Percentiles rank a stretch among this genome's conserved stretches.
Conservation (phyloP, 495 filamentous ascomycete species). For the Hypoxylon trugodes region DNA sequence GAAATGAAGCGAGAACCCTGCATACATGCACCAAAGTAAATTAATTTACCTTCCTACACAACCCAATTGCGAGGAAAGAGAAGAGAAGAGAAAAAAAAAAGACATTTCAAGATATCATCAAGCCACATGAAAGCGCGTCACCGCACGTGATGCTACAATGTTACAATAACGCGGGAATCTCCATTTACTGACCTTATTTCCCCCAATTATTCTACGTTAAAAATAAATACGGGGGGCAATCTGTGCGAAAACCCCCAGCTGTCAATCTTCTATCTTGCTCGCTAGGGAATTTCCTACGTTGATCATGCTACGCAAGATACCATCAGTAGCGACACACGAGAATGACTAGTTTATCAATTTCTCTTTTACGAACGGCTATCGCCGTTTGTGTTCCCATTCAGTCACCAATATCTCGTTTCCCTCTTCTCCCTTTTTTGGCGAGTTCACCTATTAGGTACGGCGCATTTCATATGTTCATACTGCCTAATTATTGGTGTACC, state of each 20-base stretch:
- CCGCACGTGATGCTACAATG: constrained; percentile 31
- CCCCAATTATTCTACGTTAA: constrained; percentile 27
- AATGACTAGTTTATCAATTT: constrained; percentile 24
- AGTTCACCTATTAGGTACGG: not conserved
- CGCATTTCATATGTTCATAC: not conserved
- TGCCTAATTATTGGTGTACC: not conserved
- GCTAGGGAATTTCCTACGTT: constrained; percentile 33
- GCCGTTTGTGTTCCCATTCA: not conserved
- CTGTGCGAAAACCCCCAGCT: constrained; percentile 29
- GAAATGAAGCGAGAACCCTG: no score
- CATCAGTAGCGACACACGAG: constrained; percentile 10
- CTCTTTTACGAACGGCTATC: not conserved
- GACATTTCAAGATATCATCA: constrained; percentile 16
- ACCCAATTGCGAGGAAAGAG: not conserved
- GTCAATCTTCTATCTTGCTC: constrained; percentile 31
- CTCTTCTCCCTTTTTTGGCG: not conserved
- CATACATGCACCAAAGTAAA: no score
- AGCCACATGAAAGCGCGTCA: constrained; percentile 37
- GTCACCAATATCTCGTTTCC: not conserved
- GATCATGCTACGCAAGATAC: constrained; percentile 36
- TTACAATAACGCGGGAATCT: constrained; percentile 31
- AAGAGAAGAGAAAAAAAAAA: not conserved
- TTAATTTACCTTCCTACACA: no score
- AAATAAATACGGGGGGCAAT: constrained; percentile 41
- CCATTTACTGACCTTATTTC: constrained; percentile 17